Evolutionary conservation across 345 rosid species (phyloP), one percentile per base, ranked within the genome.

Genomic region (Salix koriyanagi): DNA sequence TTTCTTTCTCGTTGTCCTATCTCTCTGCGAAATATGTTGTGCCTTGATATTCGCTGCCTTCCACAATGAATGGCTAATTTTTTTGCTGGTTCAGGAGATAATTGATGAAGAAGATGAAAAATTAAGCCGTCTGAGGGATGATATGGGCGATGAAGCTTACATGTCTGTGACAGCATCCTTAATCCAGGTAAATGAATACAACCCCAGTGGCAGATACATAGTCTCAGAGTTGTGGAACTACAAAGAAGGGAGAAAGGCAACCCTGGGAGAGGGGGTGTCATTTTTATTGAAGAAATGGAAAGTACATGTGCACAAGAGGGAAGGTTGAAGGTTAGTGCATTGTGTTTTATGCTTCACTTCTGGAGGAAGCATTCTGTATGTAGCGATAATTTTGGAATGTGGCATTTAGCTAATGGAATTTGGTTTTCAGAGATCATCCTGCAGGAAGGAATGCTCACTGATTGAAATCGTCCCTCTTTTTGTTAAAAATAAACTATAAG

Each of bases 161-260:
- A 80, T 81, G 64, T 88, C 93, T 12, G 98, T 95, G 56, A 72
- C 84, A 25, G 76, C 86, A 48, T 88, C 99, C 62, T 81, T 93
- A 80, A 85, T 61, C 80, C 93, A 95, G 82, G 87, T 93, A 77
- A 91, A 93, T 58, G 98, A 95, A 71, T 90, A 89, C 86, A 95
- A 95, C 74, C 96, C 99, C 1, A 95, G 99, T 77, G 99, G 98
- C 76, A 89, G 94, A 77, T 95, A 91, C 72, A 83, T 92, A 64
- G 87, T 79, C 79, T 87, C 93, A 2, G 96, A 96, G 85, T 65
- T 93, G 76, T 96, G 99, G 97, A 90, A 90, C 84, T 89, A 89
- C 71, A 75, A 52, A 67, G 92, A 90, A 74, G 87, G 87, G 66
- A 91, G 84, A 76, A 90, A 79, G 81, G 97, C 96, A 11, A 65